Conservation (phyloP, 257 asterid genomes). For the Penstemon eatonii region DNA sequence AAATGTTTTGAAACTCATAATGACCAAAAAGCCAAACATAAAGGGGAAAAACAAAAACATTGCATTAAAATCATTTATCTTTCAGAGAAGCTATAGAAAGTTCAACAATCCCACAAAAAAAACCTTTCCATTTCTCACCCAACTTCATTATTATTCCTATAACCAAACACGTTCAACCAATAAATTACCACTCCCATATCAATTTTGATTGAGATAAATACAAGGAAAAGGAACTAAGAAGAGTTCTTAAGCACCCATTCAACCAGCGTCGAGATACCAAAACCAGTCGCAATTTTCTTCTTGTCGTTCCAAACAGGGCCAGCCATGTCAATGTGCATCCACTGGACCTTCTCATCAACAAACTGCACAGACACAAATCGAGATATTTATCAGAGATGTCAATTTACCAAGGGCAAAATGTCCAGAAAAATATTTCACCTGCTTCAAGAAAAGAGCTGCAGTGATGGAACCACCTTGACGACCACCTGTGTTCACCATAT, state of each 20-base stretch:
- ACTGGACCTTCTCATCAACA: slow-evolving; percentile 92
- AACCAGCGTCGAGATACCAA: slow-evolving; percentile 77
- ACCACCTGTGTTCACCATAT: slow-evolving; percentile 93
- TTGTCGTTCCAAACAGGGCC: slow-evolving; percentile 91
- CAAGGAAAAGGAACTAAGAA: slow-evolving; percentile 25
- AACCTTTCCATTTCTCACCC: too few species aligned
- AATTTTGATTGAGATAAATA: neutral
- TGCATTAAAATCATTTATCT: too few species aligned
- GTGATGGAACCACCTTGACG: slow-evolving; percentile 94
- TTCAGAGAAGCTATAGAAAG: too few species aligned
- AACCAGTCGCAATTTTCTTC: slow-evolving; percentile 83
- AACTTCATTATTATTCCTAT: neutral
- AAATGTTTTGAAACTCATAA: too few species aligned
- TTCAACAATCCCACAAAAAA: too few species aligned
- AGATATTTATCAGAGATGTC: too few species aligned
- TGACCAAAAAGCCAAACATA: too few species aligned
- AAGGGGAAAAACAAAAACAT: too few species aligned
- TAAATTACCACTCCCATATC: neutral
- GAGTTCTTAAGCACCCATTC: slow-evolving; percentile 91
- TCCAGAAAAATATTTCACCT: slow-evolving; percentile 45
- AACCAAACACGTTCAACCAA: neutral
- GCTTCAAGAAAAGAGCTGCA: slow-evolving; percentile 98
- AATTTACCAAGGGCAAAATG: too few species aligned
- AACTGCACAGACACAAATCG: slow-evolving; percentile 49
- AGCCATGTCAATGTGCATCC: slow-evolving; percentile 98